Conservation (phyloP, 345 rosid genomes). For the Hibiscus mutabilis region DNA sequence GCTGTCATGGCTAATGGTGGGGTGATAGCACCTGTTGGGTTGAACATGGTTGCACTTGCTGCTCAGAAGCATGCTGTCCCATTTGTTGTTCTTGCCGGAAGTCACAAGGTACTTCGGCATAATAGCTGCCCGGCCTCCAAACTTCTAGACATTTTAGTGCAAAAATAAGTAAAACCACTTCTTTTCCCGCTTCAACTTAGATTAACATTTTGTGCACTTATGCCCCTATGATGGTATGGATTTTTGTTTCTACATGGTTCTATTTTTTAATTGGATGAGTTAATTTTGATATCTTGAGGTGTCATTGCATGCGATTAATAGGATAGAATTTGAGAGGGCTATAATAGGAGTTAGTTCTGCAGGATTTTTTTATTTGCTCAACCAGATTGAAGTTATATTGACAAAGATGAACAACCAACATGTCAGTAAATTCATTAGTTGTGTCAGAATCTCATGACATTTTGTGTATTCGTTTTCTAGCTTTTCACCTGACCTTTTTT, state of each 20-base stretch:
- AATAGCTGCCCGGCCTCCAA: neutral
- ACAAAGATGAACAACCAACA: too few species aligned
- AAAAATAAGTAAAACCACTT: neutral
- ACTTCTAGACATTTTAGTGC: constrained; percentile 6
- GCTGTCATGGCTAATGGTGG: constrained; percentile 99
- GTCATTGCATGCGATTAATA: too few species aligned
- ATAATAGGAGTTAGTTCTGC: too few species aligned
- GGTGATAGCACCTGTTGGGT: constrained; percentile 93
- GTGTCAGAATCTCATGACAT: neutral
- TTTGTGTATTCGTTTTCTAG: neutral
- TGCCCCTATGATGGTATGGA: too few species aligned
- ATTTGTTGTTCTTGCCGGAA: constrained; percentile 92
- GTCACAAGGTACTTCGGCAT: constrained; percentile 71
- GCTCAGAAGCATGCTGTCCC: constrained; percentile 98
- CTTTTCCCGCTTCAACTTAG: neutral
- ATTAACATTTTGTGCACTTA: too few species aligned
- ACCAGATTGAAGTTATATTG: too few species aligned
- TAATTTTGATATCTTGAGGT: too few species aligned
- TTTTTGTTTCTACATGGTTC: too few species aligned
- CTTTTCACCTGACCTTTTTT: neutral
- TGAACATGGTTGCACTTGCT: constrained; percentile 98
- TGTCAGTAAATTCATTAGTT: neutral
- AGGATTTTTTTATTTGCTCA: too few species aligned
- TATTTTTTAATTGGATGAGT: too few species aligned
- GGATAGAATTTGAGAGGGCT: too few species aligned